These are phyloP conservation scores for Vigna nakashimae DNA, from an alignment of 306 rosid species.

Conservation along the genomic window DNA sequence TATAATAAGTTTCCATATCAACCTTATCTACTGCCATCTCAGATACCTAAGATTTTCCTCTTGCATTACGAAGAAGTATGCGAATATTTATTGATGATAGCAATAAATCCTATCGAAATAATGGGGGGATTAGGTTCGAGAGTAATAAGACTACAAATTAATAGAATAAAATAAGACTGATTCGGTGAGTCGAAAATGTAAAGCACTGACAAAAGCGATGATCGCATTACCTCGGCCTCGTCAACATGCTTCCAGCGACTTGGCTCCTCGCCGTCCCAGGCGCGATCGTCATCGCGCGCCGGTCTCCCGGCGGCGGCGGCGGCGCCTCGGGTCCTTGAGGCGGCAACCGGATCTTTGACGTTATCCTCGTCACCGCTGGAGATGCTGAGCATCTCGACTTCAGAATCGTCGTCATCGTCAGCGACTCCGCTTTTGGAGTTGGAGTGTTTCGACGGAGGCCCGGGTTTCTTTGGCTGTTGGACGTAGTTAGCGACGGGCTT, in stretches of 20 bases:
- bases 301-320: constrained; percentile 43
- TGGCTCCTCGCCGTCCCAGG: constrained; percentile 97
- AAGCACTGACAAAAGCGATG: background rate
- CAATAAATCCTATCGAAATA: constrained; percentile 7
- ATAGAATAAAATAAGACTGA: background rate
- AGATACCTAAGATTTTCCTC: background rate
- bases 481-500: constrained; percentile 92
- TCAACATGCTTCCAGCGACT: constrained; percentile 87
- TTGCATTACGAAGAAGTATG: constrained; percentile 1
- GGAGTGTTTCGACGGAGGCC: constrained; percentile 30
- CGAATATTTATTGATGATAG: background rate
- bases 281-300: constrained; percentile 62
- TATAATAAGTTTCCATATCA: background rate
- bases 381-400: constrained; percentile 96
- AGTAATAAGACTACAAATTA: background rate
- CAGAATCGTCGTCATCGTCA: constrained; percentile 94
- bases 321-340: constrained; percentile 50
- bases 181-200: background rate
- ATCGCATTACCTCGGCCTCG: constrained; percentile 75
- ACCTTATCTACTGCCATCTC: background rate
- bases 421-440: constrained; percentile 47
- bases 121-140: constrained; percentile 12
- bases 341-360: constrained; percentile 44
- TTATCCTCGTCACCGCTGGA: constrained; percentile 96
- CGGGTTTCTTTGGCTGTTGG: constrained; percentile 58